phyloP scores from a whole-genome alignment of 495 filamentous ascomycete species.

The Emericellopsis terricola region DNA sequence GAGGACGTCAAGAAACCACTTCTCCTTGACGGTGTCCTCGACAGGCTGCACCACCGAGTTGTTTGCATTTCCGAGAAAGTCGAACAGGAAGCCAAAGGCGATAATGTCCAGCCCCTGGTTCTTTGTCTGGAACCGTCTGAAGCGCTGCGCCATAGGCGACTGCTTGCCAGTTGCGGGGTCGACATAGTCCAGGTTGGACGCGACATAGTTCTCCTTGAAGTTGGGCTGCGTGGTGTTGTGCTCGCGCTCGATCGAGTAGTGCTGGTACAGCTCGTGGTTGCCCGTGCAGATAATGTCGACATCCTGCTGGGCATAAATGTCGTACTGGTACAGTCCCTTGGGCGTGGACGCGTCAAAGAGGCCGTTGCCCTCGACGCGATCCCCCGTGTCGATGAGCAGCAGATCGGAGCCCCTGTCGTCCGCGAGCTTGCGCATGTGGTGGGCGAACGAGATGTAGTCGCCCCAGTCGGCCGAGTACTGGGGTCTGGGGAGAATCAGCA shows the following conservation, averaged over 20 bases:
- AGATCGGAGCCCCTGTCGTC: conserved; percentile 66
- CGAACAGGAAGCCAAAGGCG: conserved; percentile 85
- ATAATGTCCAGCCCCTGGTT: conserved; percentile 68
- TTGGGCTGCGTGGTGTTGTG: conserved; percentile 60
- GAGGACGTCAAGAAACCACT: conserved; percentile 83
- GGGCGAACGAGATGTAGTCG: conserved; percentile 87
- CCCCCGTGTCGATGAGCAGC: conserved; percentile 82
- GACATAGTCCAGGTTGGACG: conserved; percentile 85
- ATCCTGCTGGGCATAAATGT: conserved; percentile 64
- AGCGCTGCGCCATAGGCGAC: conserved; percentile 65
- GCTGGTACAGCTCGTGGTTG: conserved; percentile 89
- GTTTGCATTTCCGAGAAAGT: conserved; percentile 76
- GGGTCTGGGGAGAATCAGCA: conserved; percentile 38
- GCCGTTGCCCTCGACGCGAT: conserved; percentile 87
- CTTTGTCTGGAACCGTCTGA: conserved; percentile 74
- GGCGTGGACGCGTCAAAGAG: conserved; percentile 85
- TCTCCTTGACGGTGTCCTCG: conserved; percentile 56
- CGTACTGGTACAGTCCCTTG: conserved; percentile 71
- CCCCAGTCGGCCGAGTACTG: conserved; percentile 95
- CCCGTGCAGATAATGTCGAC: conserved; percentile 79
- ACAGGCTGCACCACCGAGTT: conserved; percentile 75
- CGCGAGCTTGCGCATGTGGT: conserved; percentile 60
- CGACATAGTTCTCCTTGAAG: conserved; percentile 58
- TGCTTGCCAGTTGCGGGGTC: conserved; percentile 46
- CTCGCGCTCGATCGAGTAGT: conserved; percentile 56